Conservation (phyloP, 2,329 filamentous ascomycete genomes). For the Colletotrichum salicis region DNA sequence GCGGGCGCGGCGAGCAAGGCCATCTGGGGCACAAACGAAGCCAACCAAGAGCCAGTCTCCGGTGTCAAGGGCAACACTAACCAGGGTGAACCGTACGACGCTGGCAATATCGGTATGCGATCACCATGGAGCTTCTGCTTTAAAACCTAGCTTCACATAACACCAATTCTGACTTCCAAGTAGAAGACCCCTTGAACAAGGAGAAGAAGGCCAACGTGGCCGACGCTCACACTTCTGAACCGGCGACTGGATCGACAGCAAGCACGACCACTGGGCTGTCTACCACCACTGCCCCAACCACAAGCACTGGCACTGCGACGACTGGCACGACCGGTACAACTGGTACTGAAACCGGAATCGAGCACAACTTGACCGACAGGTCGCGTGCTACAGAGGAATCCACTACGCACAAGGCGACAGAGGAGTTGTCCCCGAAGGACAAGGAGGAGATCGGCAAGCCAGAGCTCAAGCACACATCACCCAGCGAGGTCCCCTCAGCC, state of each 20-base stretch:
- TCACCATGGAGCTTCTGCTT: neutral
- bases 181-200: conserved; percentile 14
- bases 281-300: neutral
- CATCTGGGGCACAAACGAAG: conserved; percentile 56
- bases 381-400: neutral
- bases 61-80: conserved; percentile 75
- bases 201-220: conserved; percentile 21
- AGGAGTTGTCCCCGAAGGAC: neutral
- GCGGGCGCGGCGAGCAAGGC: conserved; percentile 53
- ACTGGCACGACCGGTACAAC: neutral
- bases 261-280: neutral
- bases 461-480: conserved; percentile 37
- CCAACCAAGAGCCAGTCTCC: conserved; percentile 73
- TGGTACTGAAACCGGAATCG: neutral
- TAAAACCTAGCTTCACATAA: neutral
- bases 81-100: conserved; percentile 79
- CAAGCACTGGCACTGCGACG: neutral
- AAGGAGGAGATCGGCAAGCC: conserved; percentile 38
- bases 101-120: conserved; percentile 73
- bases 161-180: neutral
- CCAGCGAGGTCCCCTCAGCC: conserved; percentile 29
- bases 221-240: neutral
- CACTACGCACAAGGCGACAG: neutral
- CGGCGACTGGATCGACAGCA: neutral
- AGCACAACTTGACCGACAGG: neutral